Percentiles rank a stretch among this genome's conserved stretches.
Evolutionary conservation across 2,329 filamentous ascomycete species (phyloP).

Genomic region (Plectosphaerella sp.): DNA sequence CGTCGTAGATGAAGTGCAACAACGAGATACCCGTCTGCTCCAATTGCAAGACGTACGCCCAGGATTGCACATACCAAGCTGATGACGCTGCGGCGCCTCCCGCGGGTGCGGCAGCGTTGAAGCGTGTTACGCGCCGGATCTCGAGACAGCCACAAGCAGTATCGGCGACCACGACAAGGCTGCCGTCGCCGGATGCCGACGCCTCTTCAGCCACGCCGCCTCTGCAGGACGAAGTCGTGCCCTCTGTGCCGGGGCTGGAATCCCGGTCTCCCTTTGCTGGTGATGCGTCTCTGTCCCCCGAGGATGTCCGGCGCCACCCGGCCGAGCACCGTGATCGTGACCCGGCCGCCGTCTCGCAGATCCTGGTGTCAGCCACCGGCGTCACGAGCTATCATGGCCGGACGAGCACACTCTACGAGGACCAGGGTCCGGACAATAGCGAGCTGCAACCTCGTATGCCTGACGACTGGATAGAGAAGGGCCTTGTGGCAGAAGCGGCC

Average conservation of each 20-base stretch:
- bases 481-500: conserved; percentile 41
- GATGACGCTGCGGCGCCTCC: conserved; percentile 11
- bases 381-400: conserved; percentile 43
- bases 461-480: conserved; percentile 36
- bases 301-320: too few species aligned
- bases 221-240: too few species aligned
- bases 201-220: too few species aligned
- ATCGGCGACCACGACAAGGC: too few species aligned
- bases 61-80: conserved; percentile 36
- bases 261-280: too few species aligned
- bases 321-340: too few species aligned
- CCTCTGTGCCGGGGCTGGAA: too few species aligned
- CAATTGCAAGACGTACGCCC: conserved; percentile 40
- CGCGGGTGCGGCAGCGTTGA: background rate
- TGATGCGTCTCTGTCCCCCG: too few species aligned
- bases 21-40: conserved; percentile 36
- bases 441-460: conserved; percentile 19
- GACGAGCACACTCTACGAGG: conserved; percentile 44
- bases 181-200: too few species aligned
- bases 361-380: conserved; percentile 32
- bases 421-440: conserved; percentile 17
- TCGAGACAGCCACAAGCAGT: too few species aligned
- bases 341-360: conserved; percentile 23
- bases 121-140: too few species aligned
- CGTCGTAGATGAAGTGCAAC: conserved; percentile 43